phyloP scores from a whole-genome alignment of 225 moss, liverwort and hornwort genomes.

The Takakia lepidozioides region DNA sequence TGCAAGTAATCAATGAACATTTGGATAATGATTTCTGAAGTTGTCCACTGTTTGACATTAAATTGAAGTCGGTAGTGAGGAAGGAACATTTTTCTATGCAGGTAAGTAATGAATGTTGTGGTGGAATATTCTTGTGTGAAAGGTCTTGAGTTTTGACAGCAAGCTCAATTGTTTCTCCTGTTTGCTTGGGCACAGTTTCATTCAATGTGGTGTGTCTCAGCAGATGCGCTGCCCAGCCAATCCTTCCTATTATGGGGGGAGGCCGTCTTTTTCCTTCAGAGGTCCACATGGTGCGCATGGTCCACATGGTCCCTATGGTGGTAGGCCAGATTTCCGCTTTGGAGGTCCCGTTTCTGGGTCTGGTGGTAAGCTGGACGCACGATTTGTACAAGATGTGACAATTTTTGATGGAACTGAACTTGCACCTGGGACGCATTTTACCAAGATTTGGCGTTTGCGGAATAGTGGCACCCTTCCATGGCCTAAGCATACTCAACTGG shows the following conservation, averaged over 20 bases:
- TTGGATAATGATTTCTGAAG: too few relatives aligned
- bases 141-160: too few relatives aligned
- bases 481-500: constrained; percentile 63
- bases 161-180: too few relatives aligned
- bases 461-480: constrained; percentile 76
- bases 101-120: too few relatives aligned
- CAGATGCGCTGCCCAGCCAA: constrained; percentile 67
- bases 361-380: constrained; percentile 77
- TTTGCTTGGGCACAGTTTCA: too few relatives aligned
- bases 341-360: constrained; percentile 18
- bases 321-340: constrained; percentile 26
- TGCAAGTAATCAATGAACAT: too few relatives aligned
- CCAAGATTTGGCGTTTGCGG: constrained; percentile 90
- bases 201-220: too few relatives aligned
- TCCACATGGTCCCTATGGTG: constrained; percentile 33
- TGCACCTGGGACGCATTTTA: constrained; percentile 60
- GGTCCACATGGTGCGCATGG: constrained; percentile 20
- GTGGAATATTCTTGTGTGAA: too few relatives aligned
- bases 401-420: constrained; percentile 94
- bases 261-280: constrained; percentile 29
- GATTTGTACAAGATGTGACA: constrained; percentile 93
- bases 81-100: too few relatives aligned
- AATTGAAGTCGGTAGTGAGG: too few relatives aligned
- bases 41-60: too few relatives aligned
- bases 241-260: constrained; percentile 37